Evolutionary conservation across 257 asterid species (phyloP), one percentile per base, ranked within the genome.

Genomic region (Pogostemon cablin): DNA sequence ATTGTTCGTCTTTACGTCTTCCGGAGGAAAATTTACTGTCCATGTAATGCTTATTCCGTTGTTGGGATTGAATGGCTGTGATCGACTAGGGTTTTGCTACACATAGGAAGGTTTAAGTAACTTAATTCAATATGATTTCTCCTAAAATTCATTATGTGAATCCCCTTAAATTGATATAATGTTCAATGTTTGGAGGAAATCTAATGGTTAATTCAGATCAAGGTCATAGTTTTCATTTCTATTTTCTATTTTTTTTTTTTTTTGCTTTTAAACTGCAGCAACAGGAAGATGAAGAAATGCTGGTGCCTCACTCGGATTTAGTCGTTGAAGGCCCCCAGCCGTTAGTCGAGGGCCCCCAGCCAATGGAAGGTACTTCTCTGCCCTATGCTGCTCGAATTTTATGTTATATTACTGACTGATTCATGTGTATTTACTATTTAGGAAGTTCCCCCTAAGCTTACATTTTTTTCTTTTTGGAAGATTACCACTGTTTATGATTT

Each of bases 281-380:
- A 55, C 95, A 87, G 68, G 99, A 89, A 78, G 99, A 93, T 62
- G 99, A 93, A 80, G 99, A 91, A 85, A 93, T 93, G 97, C 84
- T 93, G 70, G 99, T 93, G 76, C 99, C 98, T 3, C 91, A 80
- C 82, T 79, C 99, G 37, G 97, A 90, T 76, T 65, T 85, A 46
- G 92, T 86, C 2, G 92, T 86, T 2, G 90, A 91, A 76, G 97
- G 91, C 40, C 96, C 96, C 71, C 95, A 88, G 74, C 96, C 90
- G 2, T 56, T 89, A 64, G 95, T 86, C 7, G 96, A 92, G 86
- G 96, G 96, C 12, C 96, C 98, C 39, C 98, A 85, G 86, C 99
- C 98, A 6, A 91, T 95, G 98, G 99, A 95, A 95, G 98, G 99
- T 92, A 67, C 32, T 57, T 48, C 60, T 46, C 64, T 62, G 17